Evolutionary conservation across 2,329 filamentous ascomycete genomes (phyloP).

Genomic region (Stromatinia cepivora): DNA sequence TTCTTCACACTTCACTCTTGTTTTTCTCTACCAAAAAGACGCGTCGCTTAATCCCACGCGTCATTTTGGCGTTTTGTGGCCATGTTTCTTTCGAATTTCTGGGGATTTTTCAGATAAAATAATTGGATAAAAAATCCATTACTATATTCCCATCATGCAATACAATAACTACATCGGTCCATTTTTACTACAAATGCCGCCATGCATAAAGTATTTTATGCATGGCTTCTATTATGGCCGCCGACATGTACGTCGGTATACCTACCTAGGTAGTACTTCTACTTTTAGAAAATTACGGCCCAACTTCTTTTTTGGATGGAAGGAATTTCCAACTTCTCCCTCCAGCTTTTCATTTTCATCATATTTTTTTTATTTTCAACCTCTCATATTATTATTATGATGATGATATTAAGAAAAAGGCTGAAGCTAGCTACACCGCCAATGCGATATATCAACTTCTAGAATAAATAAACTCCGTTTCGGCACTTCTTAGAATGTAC

Average conservation of each 20-base stretch:
- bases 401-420: not conserved
- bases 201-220: not conserved
- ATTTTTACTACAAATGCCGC: not conserved
- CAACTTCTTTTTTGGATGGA: not conserved
- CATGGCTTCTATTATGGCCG: not conserved
- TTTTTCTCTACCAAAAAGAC: not conserved
- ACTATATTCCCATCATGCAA: not conserved
- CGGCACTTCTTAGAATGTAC: not conserved
- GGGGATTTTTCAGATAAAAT: not conserved
- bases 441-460: slow-evolving; percentile 10
- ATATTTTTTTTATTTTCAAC: not conserved
- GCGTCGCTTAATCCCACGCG: slow-evolving; percentile 18
- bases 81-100: not conserved
- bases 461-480: not conserved
- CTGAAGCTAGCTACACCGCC: slow-evolving; percentile 3
- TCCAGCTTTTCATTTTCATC: not conserved
- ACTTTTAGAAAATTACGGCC: not conserved
- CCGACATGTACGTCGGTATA: too few species aligned
- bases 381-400: not conserved
- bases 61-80: slow-evolving; percentile 15
- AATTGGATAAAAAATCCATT: not conserved
- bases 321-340: not conserved
- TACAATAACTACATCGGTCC: not conserved
- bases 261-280: not conserved
- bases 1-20: not conserved